Evolutionary conservation across 2,329 filamentous ascomycete species (phyloP).

Genomic region (Pseudomassariella vexata): DNA sequence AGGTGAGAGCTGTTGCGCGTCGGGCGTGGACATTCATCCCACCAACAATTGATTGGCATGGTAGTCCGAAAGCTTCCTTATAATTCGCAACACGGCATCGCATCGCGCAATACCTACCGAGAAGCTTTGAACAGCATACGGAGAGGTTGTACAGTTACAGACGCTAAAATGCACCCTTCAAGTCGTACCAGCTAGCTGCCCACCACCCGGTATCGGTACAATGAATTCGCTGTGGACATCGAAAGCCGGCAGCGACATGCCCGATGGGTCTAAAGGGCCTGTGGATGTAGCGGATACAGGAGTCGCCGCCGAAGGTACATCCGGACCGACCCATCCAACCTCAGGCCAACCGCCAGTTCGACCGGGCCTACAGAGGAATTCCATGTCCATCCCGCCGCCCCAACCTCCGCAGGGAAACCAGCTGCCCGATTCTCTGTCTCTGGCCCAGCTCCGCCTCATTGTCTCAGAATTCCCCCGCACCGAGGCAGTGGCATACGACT

Average conservation of each 20-base stretch:
- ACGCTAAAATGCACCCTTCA: no score
- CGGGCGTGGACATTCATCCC: no score
- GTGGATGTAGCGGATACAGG: slow-evolving; percentile 26
- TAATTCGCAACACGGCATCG: no score
- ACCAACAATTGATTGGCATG: no score
- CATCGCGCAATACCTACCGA: no score
- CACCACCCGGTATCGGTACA: no score
- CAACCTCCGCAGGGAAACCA: slow-evolving; percentile 23
- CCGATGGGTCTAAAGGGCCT: slow-evolving; percentile 18
- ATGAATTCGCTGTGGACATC: slow-evolving; percentile 42
- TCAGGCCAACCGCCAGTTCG: slow-evolving; percentile 14
- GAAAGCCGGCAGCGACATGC: slow-evolving; percentile 27
- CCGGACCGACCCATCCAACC: slow-evolving; percentile 11
- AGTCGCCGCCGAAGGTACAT: slow-evolving; percentile 20
- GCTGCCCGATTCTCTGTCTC: slow-evolving; percentile 64
- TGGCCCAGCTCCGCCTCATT: slow-evolving; percentile 67
- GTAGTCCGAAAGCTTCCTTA: no score
- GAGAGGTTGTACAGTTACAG: no score
- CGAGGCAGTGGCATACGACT: slow-evolving; percentile 76
- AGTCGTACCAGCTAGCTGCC: no score
- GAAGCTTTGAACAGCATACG: no score
- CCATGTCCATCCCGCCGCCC: slow-evolving; percentile 20
- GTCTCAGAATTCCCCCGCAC: slow-evolving; percentile 67
- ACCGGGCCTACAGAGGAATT: slow-evolving; percentile 23
- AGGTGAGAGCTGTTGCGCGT: no score